These are phyloP conservation scores for Lactarius trivialis DNA, from an alignment of 768 basidiomycete species.

Conservation along the genomic window DNA sequence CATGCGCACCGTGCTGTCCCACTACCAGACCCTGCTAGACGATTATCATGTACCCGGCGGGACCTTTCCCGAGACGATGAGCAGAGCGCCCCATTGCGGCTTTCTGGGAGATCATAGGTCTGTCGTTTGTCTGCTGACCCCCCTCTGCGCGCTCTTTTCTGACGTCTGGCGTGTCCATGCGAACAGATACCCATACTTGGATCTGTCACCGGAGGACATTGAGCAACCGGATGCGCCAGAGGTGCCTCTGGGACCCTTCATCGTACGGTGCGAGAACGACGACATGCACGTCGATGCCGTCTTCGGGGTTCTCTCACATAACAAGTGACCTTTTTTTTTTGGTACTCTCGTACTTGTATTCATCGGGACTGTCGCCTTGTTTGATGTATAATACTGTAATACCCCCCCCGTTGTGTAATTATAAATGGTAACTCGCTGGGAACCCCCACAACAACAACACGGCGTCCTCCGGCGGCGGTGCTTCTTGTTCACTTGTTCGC, in stretches of 20 bases:
- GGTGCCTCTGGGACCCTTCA: constrained; percentile 16
- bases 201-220: constrained; percentile 18
- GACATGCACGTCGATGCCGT: constrained; percentile 44
- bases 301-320: constrained; percentile 42
- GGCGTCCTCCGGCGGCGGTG: not conserved
- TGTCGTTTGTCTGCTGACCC: not conserved
- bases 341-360: not conserved
- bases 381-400: constrained; percentile 3
- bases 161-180: too few species aligned
- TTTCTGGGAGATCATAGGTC: constrained; percentile 22
- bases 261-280: constrained; percentile 15
- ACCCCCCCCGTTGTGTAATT: constrained; percentile 1
- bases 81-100: constrained; percentile 12
- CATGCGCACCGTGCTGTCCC: constrained; percentile 21
- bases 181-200: constrained; percentile 21
- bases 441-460: not conserved
- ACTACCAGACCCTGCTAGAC: constrained; percentile 21
- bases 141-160: not conserved
- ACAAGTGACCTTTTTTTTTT: constrained; percentile 1
- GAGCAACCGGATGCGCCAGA: constrained; percentile 10
- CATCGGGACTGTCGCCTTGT: constrained; percentile 3
- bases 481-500: not conserved
- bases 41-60: constrained; percentile 8
- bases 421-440: not conserved
- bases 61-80: constrained; percentile 18